A percentile compares a stretch with the other conserved stretches of the same genome.
These are phyloP conservation scores for Trichoderma sp. DNA, from an alignment of 2,329 filamentous ascomycete species.

Conservation along the genomic window DNA sequence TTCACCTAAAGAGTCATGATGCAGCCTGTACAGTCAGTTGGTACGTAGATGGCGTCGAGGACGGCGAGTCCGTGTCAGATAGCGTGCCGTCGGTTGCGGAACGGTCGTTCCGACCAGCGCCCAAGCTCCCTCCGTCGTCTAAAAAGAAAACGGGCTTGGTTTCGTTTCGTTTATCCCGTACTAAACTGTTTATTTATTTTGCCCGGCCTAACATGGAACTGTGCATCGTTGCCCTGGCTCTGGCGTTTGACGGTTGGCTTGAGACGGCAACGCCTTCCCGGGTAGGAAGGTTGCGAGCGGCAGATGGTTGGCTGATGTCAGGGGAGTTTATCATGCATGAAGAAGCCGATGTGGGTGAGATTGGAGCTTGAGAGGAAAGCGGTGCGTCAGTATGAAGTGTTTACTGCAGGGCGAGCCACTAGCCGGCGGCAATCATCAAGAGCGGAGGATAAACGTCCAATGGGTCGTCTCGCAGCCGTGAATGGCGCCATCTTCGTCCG, in stretches of 20 bases:
- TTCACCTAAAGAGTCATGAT: background rate
- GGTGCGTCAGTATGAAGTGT: constrained; percentile 10
- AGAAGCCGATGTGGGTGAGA: background rate
- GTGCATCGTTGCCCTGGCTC: background rate
- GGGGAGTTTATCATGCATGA: background rate
- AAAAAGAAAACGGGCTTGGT: background rate
- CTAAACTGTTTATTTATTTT: background rate
- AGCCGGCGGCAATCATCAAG: background rate
- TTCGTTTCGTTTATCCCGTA: background rate
- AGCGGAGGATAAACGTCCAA: background rate
- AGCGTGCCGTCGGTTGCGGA: background rate
- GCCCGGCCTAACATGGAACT: background rate
- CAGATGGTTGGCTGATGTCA: constrained; percentile 1
- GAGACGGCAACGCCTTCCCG: constrained; percentile 3
- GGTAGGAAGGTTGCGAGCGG: background rate
- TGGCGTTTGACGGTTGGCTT: background rate
- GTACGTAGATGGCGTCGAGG: background rate
- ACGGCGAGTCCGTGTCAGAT: background rate
- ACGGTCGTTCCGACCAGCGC: background rate
- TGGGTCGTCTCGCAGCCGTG: background rate
- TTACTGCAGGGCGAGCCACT: background rate
- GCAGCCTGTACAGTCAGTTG: background rate
- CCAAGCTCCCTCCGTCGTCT: background rate
- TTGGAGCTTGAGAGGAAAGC: background rate
- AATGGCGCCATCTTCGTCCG: background rate